Percentiles rank a stretch among this genome's conserved stretches.
Conservation (phyloP, 129 eudicot species). For the Tagetes erecta region DNA sequence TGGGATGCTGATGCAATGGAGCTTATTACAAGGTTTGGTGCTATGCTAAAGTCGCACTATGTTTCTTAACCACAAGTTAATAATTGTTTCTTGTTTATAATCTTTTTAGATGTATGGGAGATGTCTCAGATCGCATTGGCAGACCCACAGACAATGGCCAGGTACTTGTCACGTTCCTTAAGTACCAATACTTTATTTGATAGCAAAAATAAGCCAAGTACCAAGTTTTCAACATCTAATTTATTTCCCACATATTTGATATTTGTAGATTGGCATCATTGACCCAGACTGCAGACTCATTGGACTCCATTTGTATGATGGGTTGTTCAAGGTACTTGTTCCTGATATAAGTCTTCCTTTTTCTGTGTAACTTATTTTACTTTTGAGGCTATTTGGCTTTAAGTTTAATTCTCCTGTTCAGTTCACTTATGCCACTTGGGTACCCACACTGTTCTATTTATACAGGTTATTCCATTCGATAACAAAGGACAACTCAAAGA, state of each 20-base stretch:
- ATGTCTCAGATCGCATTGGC: conserved; percentile 96
- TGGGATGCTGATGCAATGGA: conserved; percentile 87
- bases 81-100: conserved; percentile 11
- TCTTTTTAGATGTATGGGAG: conserved; percentile 82
- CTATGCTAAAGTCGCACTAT: conserved; percentile 14
- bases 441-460: conserved; percentile 10
- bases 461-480: conserved; percentile 94
- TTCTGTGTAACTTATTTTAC: not conserved
- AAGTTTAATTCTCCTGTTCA: conserved; percentile 4
- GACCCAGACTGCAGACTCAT: conserved; percentile 98
- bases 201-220: not conserved
- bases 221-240: not conserved
- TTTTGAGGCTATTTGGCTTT: conserved; percentile 2
- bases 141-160: conserved; percentile 99
- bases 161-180: conserved; percentile 42
- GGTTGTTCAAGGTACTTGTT: conserved; percentile 75
- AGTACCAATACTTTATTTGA: not conserved
- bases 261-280: conserved; percentile 83
- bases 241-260: conserved; percentile 12
- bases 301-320: conserved; percentile 97
- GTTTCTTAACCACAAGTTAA: not conserved
- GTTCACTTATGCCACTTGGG: conserved; percentile 8
- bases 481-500: conserved; percentile 98
- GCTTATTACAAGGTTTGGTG: conserved; percentile 78
- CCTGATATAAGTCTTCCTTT: not conserved